Base-by-base conservation (phyloP, 139 green algal species). In the Micractinium conductrix region DNA sequence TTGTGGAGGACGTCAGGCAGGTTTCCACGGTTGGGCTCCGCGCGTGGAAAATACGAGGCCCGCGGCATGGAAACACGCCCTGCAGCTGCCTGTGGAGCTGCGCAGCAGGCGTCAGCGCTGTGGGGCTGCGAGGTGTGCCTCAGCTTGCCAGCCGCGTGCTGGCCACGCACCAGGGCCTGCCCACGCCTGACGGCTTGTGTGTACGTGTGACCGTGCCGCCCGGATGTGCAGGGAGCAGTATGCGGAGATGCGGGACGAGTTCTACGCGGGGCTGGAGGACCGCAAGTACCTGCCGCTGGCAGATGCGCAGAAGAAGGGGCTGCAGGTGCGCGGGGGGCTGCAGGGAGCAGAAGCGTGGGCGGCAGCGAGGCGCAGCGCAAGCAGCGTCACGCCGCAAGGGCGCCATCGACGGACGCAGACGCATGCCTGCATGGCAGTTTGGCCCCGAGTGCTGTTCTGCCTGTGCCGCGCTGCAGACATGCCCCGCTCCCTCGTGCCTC, bases 211-310 rank as follows among this genome's bases (percentile, higher is more conserved):
- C n/a, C n/a, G n/a, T n/a, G n/a, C 69, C 69, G 9, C 19, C 22
- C 26, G n/a, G n/a, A n/a, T 48, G 62, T 76, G 86, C 65, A 83
- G 74, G 73, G 97, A 99, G 83, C 96, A 98, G 89, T 99, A 99
- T 75, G 88, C 92, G 0, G 95, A 98, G 87, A 92, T 98, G 91
- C 89, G 95, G 4, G 96, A 98, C 10, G 97, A 99, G 91, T 99
- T 99, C 89, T 98, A 97, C 87, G 95, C 97, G 14, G 93, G 95
- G 0, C 89, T 99, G 69, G 95, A 99, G 91, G 97, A 99, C 85
- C 87, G 97, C 38, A 98, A 96, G 93, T 98, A 97, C 88, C 67
- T 95, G 21, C 48, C 89, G 35, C 60, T 98, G 21, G 74, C 65
- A 2, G 82, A 94, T 43, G 90, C 90, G 10, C 89, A 89, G 37